Evolutionary conservation across 1,284 basidiomycete species (phyloP), one percentile per base, ranked within the genome.

Genomic region (Ceratobasidium sp.): DNA sequence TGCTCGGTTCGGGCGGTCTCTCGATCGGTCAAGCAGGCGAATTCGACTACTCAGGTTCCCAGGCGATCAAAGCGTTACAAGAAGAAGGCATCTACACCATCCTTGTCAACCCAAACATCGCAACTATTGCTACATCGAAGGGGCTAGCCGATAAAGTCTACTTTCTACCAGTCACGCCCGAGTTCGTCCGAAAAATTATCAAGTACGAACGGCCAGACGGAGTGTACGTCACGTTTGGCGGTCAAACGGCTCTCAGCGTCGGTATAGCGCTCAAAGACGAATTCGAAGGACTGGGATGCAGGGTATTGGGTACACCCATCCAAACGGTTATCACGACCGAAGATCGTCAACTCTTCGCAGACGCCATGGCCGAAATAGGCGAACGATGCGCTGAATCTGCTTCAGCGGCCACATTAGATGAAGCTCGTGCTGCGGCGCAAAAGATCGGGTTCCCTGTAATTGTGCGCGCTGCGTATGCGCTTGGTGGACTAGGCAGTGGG

Each of bases 101-200:
- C 84, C 92, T 99, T 83, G 92, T 99, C 83, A 99, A 99, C 86
- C 96, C 97, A 62, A 99, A 99, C 86, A 99, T 99, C 83, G 97
- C 97, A n/a, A 99, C 98, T 54, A 99, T 99, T 82, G 97, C 98
- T 75, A 99, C 97, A 0, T 97, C 96, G 74, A 95, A 96, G 83
- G 97, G 97, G 82, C 91, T 99, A 67, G 97, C 97, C 48, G 97
- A 99, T 88, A 99, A 99, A 86, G 97, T 99, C 75, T 99, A 99
- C 88, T 99, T 99, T 90, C 89, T 99, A 4, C 98, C 97, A 66
- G 97, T 99, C 79, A 99, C 96, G 7, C 95, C 97, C 77, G 97
- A 99, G 81, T 99, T 98, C 83, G 96, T 99, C 78, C 93, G 94
- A 84, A 98, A 97, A 87, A 94, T 99, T 85, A 97, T 99, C 89